Percentiles rank a stretch among this genome's conserved stretches.
phyloP scores from a whole-genome alignment of 2,329 filamentous ascomycete genomes.

The Ascochyta clinopodiicola region DNA sequence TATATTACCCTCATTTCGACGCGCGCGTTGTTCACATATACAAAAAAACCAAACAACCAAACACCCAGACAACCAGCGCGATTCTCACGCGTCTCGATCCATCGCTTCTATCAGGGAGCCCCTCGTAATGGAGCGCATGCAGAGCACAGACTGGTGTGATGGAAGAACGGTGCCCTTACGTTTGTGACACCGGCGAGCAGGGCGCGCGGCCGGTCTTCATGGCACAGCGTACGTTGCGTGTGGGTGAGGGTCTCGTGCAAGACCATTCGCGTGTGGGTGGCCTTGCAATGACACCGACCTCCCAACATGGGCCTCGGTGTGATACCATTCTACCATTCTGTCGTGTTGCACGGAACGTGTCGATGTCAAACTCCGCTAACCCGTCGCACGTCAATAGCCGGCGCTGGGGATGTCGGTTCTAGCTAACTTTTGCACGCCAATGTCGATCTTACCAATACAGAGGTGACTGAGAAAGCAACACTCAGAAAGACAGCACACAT shows the following conservation, averaged over 20 bases:
- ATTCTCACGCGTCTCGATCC: constrained; percentile 3
- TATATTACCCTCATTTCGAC: constrained; percentile 9
- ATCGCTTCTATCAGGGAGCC: background rate
- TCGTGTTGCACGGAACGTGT: constrained; percentile 17
- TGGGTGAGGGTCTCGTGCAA: background rate
- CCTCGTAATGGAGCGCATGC: constrained; percentile 13
- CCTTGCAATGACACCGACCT: background rate
- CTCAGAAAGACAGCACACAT: background rate
- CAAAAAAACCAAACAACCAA: background rate
- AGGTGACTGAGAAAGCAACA: background rate
- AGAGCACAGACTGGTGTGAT: constrained; percentile 9
- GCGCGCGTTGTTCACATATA: constrained; percentile 7
- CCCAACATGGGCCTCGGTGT: constrained; percentile 4
- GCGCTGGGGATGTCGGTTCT: background rate
- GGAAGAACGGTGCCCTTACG: constrained; percentile 7
- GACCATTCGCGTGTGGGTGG: constrained; percentile 2
- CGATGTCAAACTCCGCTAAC: background rate
- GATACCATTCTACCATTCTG: constrained; percentile 1
- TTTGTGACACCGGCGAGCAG: constrained; percentile 14
- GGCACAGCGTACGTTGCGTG: constrained; percentile 1
- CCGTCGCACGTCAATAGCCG: constrained; percentile 3
- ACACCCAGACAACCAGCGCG: background rate
- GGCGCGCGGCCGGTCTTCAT: constrained; percentile 1
- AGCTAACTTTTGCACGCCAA: constrained; percentile 10
- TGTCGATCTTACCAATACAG: constrained; percentile 11